Evolutionary conservation across 108 stramenopile species (phyloP).

Genomic region (Nitzschia palea): DNA sequence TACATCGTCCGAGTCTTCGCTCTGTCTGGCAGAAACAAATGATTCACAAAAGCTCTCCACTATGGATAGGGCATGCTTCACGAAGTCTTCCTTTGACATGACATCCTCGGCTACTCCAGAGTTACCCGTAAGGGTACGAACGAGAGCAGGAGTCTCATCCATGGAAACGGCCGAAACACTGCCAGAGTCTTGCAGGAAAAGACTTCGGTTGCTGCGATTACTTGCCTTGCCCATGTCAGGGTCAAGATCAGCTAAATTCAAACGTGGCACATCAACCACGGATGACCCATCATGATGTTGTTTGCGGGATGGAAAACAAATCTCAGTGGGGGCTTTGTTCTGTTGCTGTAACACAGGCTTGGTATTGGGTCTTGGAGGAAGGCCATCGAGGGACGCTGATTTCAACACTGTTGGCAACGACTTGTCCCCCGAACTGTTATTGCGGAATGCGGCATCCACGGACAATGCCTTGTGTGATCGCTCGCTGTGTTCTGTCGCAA

Average conservation of each 20-base stretch:
- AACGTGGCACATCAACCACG: neutral
- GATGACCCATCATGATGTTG: too few relatives aligned
- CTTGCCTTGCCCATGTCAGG: neutral
- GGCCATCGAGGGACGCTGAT: too few relatives aligned
- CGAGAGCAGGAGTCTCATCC: constrained; percentile 8
- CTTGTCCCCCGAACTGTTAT: too few relatives aligned
- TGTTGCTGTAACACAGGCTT: too few relatives aligned
- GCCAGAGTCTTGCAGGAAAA: neutral
- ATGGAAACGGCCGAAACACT: neutral
- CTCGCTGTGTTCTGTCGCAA: too few relatives aligned
- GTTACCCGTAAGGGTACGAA: constrained; percentile 5
- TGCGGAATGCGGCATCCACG: too few relatives aligned
- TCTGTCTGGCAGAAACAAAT: neutral
- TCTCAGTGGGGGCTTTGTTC: neutral
- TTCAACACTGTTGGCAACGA: too few relatives aligned
- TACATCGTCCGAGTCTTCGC: neutral
- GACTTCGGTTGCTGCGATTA: constrained; percentile 1
- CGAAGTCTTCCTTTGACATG: neutral
- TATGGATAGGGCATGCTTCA: neutral
- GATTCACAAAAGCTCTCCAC: neutral
- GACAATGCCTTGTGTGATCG: too few relatives aligned
- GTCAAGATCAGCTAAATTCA: neutral
- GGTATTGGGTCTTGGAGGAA: too few relatives aligned
- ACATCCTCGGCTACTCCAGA: neutral
- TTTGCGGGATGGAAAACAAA: too few relatives aligned